A percentile compares a stretch with the other conserved stretches of the same genome.
phyloP scores from a whole-genome alignment of 495 filamentous ascomycete genomes.

The Echria macrotheca region DNA sequence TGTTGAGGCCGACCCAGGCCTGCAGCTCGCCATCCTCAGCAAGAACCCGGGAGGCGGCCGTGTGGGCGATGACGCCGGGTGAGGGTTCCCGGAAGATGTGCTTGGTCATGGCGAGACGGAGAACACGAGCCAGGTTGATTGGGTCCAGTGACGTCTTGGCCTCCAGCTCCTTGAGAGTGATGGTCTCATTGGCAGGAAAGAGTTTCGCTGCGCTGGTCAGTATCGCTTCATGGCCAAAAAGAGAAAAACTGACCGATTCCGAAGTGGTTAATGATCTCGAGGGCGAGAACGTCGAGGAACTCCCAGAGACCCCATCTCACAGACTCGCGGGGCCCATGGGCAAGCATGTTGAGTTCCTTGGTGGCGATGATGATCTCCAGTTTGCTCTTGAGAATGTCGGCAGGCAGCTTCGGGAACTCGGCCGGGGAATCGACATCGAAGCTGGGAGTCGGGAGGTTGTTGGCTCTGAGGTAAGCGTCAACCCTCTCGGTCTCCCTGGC shows the following conservation, averaged over 20 bases:
- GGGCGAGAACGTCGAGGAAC: slow-evolving; percentile 36
- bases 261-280: slow-evolving; percentile 37
- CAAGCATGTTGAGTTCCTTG: slow-evolving; percentile 34
- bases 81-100: slow-evolving; percentile 50
- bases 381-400: slow-evolving; percentile 31
- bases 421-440: slow-evolving; percentile 33
- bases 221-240: neutral
- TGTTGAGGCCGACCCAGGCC: slow-evolving; percentile 47
- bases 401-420: slow-evolving; percentile 37
- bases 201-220: slow-evolving; percentile 31
- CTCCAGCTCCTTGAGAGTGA: slow-evolving; percentile 41
- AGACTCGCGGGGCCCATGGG: slow-evolving; percentile 36
- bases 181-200: slow-evolving; percentile 33
- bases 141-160: slow-evolving; percentile 35
- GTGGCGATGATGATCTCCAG: slow-evolving; percentile 35
- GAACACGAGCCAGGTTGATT: slow-evolving; percentile 43
- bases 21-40: slow-evolving; percentile 38
- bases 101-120: slow-evolving; percentile 54
- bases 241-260: slow-evolving; percentile 26
- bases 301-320: slow-evolving; percentile 40
- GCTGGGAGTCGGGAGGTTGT: slow-evolving; percentile 32
- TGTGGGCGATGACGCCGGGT: slow-evolving; percentile 49
- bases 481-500: slow-evolving; percentile 35
- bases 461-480: slow-evolving; percentile 33
- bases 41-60: slow-evolving; percentile 41